Percentiles rank a stretch among this genome's conserved stretches.
Conservation (phyloP, 257 asterid species). For the Petrea volubilis region DNA sequence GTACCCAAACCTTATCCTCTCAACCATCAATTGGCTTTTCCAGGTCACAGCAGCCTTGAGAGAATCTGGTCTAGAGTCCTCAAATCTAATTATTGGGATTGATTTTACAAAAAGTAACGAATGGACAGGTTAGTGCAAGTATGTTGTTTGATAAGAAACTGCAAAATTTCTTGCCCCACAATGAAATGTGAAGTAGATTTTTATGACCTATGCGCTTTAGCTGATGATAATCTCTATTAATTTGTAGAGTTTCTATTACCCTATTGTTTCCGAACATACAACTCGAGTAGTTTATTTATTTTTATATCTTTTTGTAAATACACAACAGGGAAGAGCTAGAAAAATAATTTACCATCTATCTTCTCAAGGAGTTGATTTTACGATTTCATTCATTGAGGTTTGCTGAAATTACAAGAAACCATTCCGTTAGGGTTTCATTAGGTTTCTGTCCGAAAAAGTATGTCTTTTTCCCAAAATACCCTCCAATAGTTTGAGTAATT, state of each 20-base stretch:
- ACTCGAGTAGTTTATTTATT: conserved; percentile 10
- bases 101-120: conserved; percentile 91
- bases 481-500: background rate
- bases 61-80: conserved; percentile 86
- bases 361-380: conserved; percentile 7
- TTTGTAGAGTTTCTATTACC: background rate
- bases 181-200: background rate
- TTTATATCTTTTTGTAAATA: background rate
- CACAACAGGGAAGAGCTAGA: background rate
- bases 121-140: conserved; percentile 69
- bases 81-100: conserved; percentile 78
- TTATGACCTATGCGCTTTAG: background rate
- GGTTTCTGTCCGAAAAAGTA: too few relatives aligned
- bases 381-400: too few relatives aligned
- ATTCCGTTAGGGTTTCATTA: too few relatives aligned
- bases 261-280: background rate
- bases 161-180: background rate
- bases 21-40: conserved; percentile 25
- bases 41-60: conserved; percentile 75
- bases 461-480: too few relatives aligned
- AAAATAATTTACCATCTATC: background rate
- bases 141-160: conserved; percentile 21
- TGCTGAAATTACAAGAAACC: too few relatives aligned
- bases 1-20: conserved; percentile 1
- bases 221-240: background rate